Evolutionary conservation across 1,284 basidiomycete species (phyloP).

Genomic region (Pisolithus thermaeus): DNA sequence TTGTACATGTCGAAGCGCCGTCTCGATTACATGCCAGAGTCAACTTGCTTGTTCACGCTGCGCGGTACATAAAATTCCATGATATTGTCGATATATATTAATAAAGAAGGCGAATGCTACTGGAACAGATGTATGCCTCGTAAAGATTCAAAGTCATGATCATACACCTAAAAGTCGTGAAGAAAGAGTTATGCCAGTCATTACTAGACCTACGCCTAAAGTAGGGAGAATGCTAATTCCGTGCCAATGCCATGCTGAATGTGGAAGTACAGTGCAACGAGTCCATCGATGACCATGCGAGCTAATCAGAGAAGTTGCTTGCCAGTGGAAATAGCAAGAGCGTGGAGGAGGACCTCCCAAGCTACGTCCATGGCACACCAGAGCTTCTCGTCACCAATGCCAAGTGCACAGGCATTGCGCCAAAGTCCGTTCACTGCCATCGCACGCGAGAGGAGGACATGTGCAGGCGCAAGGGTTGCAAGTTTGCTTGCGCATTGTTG

Average conservation of each 20-base stretch:
- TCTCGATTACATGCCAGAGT: no score
- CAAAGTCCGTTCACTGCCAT: slow-evolving; percentile 50
- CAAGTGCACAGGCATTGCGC: slow-evolving; percentile 55
- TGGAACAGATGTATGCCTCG: neutral
- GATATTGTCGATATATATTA: slow-evolving; percentile 3
- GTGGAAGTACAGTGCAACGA: slow-evolving; percentile 8
- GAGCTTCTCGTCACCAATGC: slow-evolving; percentile 47
- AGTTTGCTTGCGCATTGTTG: slow-evolving; percentile 24
- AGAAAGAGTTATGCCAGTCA: neutral
- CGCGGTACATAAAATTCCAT: neutral
- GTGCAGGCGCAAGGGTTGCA: slow-evolving; percentile 23
- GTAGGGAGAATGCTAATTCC: neutral
- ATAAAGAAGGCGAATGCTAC: neutral
- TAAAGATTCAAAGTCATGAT: neutral
- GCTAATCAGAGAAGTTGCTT: slow-evolving; percentile 12
- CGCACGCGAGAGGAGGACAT: slow-evolving; percentile 34
- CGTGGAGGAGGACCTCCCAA: slow-evolving; percentile 47
- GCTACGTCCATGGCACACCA: slow-evolving; percentile 52
- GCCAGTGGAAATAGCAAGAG: slow-evolving; percentile 28
- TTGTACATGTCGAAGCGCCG: no score
- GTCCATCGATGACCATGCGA: neutral
- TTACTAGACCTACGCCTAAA: no score
- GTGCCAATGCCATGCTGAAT: slow-evolving; percentile 6
- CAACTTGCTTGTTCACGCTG: no score
- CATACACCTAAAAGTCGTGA: slow-evolving; percentile 3